Evolutionary conservation across 2,329 filamentous ascomycete genomes (phyloP), one percentile per base, ranked within the genome.

Genomic region (Aspergillus hiratsukae): DNA sequence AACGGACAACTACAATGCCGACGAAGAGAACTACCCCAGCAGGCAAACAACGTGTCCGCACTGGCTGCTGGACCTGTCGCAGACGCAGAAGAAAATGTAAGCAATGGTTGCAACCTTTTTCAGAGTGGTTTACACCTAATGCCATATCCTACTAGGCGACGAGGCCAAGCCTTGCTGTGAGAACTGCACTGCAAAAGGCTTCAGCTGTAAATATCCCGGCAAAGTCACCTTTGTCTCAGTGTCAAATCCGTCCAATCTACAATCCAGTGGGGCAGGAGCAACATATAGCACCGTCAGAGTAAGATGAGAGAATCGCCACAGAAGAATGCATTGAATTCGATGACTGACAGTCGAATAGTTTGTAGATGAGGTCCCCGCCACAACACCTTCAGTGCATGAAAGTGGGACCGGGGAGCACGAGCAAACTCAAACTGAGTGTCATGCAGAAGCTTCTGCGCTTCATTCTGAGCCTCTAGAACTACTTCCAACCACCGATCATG

Each of bases 1-100:
- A 37, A 37, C 31, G 14, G 31, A 21, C 19, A 11, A 14, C 37
- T n/a, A 21, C 27, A 9, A 55, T 55, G 53, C 28, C 53, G 10
- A n/a, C 54, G 4, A 40, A 61, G 14, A 64, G 63, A 55, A 58
- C 61, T 55, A 65, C 64, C 27, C 60, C 64, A 29, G 56, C 64
- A 17, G 60, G 52, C 14, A 67, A 66, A 54, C 64, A 67, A 53
- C 59, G 65, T 41, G 65, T 67, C n/a, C 52, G 64, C 23, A 67
- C 65, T 21, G 65, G 65, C 14, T 67, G 65, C 55, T 51, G 64
- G 40, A 66, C 63, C 1, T 67, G 65, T 55, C 64, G 65, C 11
- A 64, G 63, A 46, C 60, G 64, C 28, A 54, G 65, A 48, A 59
- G 65, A 52, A 67, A 67, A 64, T 67, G 65, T 66, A 58, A 19